Evolutionary conservation across 2,329 filamentous ascomycete genomes (phyloP).

Genomic region (Dothideomycetes sp.): DNA sequence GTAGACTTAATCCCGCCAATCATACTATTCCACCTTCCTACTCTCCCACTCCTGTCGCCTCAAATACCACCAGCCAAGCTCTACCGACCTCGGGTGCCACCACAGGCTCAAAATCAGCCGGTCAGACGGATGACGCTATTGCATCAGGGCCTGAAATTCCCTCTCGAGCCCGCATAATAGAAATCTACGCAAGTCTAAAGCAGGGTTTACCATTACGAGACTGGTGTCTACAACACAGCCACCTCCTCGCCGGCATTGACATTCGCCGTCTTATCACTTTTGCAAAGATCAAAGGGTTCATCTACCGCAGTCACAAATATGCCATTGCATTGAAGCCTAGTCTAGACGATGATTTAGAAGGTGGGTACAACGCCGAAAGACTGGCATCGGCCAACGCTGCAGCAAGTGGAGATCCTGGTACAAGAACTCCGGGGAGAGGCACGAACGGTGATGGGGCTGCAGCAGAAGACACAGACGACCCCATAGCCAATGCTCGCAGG

Average conservation of each 20-base stretch:
- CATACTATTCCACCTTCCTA: too few relatives aligned
- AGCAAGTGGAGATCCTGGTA: too few relatives aligned
- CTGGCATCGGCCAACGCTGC: too few relatives aligned
- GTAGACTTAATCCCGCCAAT: too few relatives aligned
- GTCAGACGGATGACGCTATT: too few relatives aligned
- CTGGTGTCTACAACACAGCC: slow-evolving; percentile 69
- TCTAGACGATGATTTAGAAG: too few relatives aligned
- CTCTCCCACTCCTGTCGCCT: too few relatives aligned
- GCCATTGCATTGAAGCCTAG: slow-evolving; percentile 32
- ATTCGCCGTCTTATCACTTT: slow-evolving; percentile 89
- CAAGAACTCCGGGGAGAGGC: too few relatives aligned
- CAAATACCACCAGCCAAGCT: too few relatives aligned
- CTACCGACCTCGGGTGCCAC: too few relatives aligned
- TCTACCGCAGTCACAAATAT: slow-evolving; percentile 90
- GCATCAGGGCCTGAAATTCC: slow-evolving; percentile 1
- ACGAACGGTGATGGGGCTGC: slow-evolving; percentile 7
- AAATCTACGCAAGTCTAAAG: slow-evolving; percentile 74
- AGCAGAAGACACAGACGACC: slow-evolving; percentile 9
- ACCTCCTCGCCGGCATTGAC: slow-evolving; percentile 66
- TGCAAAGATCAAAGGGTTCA: slow-evolving; percentile 85
- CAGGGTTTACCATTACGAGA: slow-evolving; percentile 77
- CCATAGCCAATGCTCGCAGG: slow-evolving; percentile 10
- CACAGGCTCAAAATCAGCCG: too few relatives aligned
- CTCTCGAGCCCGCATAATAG: slow-evolving; percentile 45
- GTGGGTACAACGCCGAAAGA: too few relatives aligned